Conservation (phyloP, 306 rosid genomes). For the Begonia masoniana region DNA sequence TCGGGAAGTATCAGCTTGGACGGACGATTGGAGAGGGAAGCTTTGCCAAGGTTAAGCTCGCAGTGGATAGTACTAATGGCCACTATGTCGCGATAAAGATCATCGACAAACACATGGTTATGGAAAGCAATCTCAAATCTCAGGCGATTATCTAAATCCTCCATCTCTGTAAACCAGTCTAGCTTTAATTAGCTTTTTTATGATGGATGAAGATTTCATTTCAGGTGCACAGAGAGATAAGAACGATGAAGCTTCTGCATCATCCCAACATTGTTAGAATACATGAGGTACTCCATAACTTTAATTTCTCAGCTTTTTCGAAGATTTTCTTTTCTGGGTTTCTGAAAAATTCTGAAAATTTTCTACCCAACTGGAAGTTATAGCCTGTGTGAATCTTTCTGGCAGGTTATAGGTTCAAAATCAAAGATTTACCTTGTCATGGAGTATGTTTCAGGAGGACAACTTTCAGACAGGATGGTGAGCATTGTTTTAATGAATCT, state of each 20-base stretch:
- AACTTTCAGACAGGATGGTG: constrained; percentile 57
- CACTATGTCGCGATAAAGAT: constrained; percentile 50
- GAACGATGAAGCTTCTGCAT: constrained; percentile 64
- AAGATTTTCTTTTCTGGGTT: no score
- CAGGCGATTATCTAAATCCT: constrained; percentile 32
- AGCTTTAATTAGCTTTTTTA: background rate
- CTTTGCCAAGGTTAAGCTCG: constrained; percentile 76
- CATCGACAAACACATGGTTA: constrained; percentile 59
- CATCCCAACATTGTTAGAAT: constrained; percentile 69
- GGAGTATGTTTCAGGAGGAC: constrained; percentile 71
- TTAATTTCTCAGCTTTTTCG: no score
- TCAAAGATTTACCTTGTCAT: constrained; percentile 67
- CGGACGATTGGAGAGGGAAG: constrained; percentile 70
- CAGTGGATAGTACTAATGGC: constrained; percentile 26
- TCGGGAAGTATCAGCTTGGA: constrained; percentile 50
- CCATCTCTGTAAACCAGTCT: background rate
- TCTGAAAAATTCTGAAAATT: background rate
- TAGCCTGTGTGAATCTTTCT: constrained; percentile 1
- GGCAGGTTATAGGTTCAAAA: constrained; percentile 61
- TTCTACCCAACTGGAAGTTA: background rate
- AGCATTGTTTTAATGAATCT: constrained; percentile 12
- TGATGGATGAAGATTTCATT: constrained; percentile 2
- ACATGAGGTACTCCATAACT: constrained; percentile 36
- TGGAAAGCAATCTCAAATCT: constrained; percentile 37
- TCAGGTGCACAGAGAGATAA: constrained; percentile 85